A percentile compares a stretch with the other conserved stretches of the same genome.
Evolutionary conservation across 306 rosid species (phyloP).

Genomic region (Ormosia semicastrata): DNA sequence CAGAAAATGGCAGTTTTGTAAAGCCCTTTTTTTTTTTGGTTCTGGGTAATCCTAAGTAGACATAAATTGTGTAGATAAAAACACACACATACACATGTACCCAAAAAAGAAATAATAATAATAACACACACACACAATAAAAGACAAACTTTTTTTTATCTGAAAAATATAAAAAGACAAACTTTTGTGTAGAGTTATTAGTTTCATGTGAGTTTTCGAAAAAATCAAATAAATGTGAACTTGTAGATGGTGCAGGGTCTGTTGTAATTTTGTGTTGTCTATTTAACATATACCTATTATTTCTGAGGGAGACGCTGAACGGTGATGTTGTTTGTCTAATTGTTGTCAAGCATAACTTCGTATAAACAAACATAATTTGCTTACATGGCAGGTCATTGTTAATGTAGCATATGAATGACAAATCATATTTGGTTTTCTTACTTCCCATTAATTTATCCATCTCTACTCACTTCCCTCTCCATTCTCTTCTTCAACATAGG

Average conservation of each 20-base stretch:
- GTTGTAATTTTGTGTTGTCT: background rate
- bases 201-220: background rate
- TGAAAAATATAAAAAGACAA: too few species aligned
- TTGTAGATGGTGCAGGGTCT: background rate
- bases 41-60: background rate
- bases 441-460: background rate
- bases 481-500: background rate
- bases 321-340: background rate
- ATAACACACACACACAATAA: too few species aligned
- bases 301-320: background rate
- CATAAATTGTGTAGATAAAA: too few species aligned
- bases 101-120: too few species aligned
- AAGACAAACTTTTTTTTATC: too few species aligned
- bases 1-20: constrained; percentile 24
- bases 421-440: background rate
- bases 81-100: too few species aligned
- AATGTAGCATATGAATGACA: background rate
- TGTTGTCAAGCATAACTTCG: background rate
- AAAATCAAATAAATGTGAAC: background rate
- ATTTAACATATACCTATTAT: background rate
- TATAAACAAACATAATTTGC: background rate
- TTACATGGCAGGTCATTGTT: background rate
- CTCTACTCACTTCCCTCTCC: too few species aligned
- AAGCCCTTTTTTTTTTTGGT: background rate
- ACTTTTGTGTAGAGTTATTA: too few species aligned